Base-by-base conservation (phyloP, 2,329 filamentous ascomycete genomes). In the Curvularia spicifera region DNA sequence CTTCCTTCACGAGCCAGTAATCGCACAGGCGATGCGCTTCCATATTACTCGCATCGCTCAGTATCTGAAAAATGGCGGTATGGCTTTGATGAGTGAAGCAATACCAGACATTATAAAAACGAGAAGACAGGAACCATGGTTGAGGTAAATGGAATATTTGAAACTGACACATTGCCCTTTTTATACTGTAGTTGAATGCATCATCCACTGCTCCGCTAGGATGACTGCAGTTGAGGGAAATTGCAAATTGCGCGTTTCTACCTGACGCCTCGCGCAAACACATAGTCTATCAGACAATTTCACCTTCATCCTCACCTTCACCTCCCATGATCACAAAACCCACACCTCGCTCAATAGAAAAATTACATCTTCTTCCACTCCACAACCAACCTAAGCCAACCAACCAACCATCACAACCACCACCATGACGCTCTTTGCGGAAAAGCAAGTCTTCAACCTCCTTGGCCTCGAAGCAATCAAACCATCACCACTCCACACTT, bases 351-450 rank as follows among this genome's bases (percentile, higher is more conserved):
- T 12, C 7, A 31, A 31, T 9, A 7, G 29, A 12, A 3, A 31
- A 31, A 10, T 12, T 7, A 1, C 10, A 10, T 12, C 29, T 31
- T 1, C 10, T 31, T 31, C 29, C 29, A 31, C 29, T 12, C 29
- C 8, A 31, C 29, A 15, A 1, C 33, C 33, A n/a, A 43, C 12
- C 15, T 20, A 28, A 28, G 2, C n/a, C 13, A 4, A 28, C 29
- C 29, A 7, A 24, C 22, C 22, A 24, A 18, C 18, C 18, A 18
- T 18, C 18, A 18, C 18, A 4, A 35, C 20, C 29, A 67, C 28
- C 28, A 31, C 28, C 28, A 31, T 68, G 66, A 56, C 52, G 2
- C 37, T 67, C 37, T 67, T 61, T 42, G 51, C 63, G 15, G 51
- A 15, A 56, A 69, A 66, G 44, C 35, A 45, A 6, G 47, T 35